Conservation (phyloP, 2,329 filamentous ascomycete species). For the Beauveria sp. region DNA sequence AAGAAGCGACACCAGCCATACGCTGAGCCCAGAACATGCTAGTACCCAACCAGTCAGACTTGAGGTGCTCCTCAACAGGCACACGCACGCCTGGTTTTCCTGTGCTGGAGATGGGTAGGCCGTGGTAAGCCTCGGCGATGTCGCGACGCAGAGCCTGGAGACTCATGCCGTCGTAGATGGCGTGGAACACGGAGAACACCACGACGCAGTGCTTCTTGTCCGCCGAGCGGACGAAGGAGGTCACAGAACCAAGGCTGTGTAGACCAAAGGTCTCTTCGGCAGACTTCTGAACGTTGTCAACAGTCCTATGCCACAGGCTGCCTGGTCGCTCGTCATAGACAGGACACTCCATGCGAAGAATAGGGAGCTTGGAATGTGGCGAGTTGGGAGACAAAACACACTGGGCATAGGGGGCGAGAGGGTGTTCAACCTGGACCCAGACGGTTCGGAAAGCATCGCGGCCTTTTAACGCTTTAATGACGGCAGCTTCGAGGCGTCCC, state of each 20-base stretch:
- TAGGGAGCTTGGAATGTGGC: conserved; percentile 1
- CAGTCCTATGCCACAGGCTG: conserved; percentile 8
- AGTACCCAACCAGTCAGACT: conserved; percentile 12
- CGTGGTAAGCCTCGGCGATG: conserved; percentile 8
- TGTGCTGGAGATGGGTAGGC: conserved; percentile 6
- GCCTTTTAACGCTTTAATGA: conserved; percentile 6
- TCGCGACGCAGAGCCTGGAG: conserved; percentile 8
- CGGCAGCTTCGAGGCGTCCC: conserved; percentile 11
- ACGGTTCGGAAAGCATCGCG: conserved; percentile 14
- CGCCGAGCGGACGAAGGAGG: conserved; percentile 7
- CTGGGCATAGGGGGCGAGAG: conserved; percentile 13
- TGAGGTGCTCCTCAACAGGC: conserved; percentile 9
- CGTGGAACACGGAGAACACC: conserved; percentile 28
- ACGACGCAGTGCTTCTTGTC: conserved; percentile 15
- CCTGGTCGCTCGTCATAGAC: not conserved
- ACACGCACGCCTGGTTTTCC: conserved; percentile 9
- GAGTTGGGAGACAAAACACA: conserved; percentile 9
- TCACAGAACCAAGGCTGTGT: conserved; percentile 8
- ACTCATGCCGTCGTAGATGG: conserved; percentile 17
- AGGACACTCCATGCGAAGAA: conserved; percentile 4
- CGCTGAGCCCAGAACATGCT: conserved; percentile 12
- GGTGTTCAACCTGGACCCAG: conserved; percentile 12
- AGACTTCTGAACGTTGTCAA: conserved; percentile 7
- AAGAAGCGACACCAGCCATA: conserved; percentile 5
- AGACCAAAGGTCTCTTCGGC: conserved; percentile 11